Base-by-base conservation (phyloP, 306 rosid species). In the Glycyrrhiza uralensis region DNA sequence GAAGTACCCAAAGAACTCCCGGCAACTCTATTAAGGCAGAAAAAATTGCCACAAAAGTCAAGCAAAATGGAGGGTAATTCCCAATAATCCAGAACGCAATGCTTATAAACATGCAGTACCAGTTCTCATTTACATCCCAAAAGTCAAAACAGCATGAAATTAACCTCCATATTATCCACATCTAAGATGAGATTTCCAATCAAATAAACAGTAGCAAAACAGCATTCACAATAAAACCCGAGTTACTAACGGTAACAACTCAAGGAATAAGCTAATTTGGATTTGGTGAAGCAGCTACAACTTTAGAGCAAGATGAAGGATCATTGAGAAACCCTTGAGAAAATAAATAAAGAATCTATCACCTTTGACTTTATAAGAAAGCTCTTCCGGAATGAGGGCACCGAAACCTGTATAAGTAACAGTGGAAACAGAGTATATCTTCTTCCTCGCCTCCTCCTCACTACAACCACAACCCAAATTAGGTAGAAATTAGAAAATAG, bases 1-100 rank as follows among this genome's bases (percentile, higher is more conserved):
- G 98, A 47, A 94, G 83, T 26, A 94, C 97, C 98, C 98, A 94
- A 55, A 87, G 87, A 73, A 94, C 97, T 75, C 83, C 89, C 18
- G 97, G 89, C 51, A 80, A 69, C 58, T 52, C 98, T 94, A 44
- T 81, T 30, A 66, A 80, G 36, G 41, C 29, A 59, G 35, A 66
- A 83, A 13, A 60, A 14, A 36, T 26, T 13, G 22, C 45, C 42
- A 51, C 8, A 4, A 65, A 23, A 44, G 79, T 58, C 20, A 71
- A 56, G 38, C 71, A n/a, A n/a, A n/a, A 42, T 28, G 50, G 12
- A 20, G 1, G 12, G 49, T 20, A 38, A 35, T 4, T 29, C 51
- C 29, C 26, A 30, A 51, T 14, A 9, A 47, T 24, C 41, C 41
- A 6, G 13, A 33, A 59, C 6, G 46, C 54, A 30, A 58, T 14